A percentile compares a stretch with the other conserved stretches of the same genome.
phyloP scores from a whole-genome alignment of 2,329 filamentous ascomycete genomes.

The Cladosporium sphaerospermum region DNA sequence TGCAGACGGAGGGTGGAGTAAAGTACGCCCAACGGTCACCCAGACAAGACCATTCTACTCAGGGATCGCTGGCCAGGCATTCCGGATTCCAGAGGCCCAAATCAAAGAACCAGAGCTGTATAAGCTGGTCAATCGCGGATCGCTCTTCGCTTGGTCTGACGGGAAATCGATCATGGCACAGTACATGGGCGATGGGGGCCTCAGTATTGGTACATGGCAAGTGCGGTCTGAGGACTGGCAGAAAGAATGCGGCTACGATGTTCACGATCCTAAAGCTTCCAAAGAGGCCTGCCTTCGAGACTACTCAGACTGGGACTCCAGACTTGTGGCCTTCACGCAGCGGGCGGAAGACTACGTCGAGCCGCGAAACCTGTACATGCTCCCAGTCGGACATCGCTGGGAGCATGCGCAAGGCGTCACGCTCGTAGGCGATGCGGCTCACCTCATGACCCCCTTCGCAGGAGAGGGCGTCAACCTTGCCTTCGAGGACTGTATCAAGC shows the following conservation, averaged over 20 bases:
- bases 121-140: conserved; percentile 28
- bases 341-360: conserved; percentile 20
- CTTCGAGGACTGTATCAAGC: conserved; percentile 31
- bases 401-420: conserved; percentile 33
- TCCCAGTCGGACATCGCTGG: conserved; percentile 36
- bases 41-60: conserved; percentile 27
- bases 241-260: conserved; percentile 19
- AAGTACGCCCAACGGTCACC: conserved; percentile 28
- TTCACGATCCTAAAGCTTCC: conserved; percentile 18
- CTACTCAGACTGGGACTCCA: conserved; percentile 28
- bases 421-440: conserved; percentile 37
- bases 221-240: conserved; percentile 24
- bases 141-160: conserved; percentile 28
- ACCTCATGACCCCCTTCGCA: conserved; percentile 29
- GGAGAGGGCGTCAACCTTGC: conserved; percentile 36
- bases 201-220: conserved; percentile 26
- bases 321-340: conserved; percentile 24
- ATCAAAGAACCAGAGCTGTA: conserved; percentile 21
- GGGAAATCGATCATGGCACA: conserved; percentile 26
- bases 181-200: conserved; percentile 30
- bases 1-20: conserved; percentile 40
- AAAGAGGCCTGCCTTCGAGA: conserved; percentile 21
- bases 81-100: conserved; percentile 26
- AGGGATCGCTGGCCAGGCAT: conserved; percentile 31
- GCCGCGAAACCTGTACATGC: conserved; percentile 32